These are phyloP conservation scores for Mallotus japonicus DNA, from an alignment of 441 rosid genomes.

Conservation along the genomic window DNA sequence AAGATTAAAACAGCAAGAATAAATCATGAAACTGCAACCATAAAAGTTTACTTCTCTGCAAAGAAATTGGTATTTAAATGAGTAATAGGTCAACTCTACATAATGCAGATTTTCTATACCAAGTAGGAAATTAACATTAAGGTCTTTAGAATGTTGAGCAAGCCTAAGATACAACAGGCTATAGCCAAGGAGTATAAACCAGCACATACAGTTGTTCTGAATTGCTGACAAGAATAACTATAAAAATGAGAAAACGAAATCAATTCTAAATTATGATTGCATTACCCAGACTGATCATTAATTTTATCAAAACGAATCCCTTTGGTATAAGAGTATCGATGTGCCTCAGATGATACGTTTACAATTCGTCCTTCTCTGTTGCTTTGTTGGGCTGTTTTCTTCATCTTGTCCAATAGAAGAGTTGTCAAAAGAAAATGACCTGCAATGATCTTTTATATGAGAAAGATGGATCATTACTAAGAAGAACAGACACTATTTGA, in stretches of 20 bases:
- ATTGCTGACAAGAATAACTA: background rate
- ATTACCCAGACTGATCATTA: constrained; percentile 50
- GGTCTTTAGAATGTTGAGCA: background rate
- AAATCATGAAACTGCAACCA: background rate
- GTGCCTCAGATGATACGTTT: constrained; percentile 57
- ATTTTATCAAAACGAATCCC: constrained; percentile 60
- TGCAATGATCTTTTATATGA: constrained; percentile 23
- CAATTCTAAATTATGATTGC: no score
- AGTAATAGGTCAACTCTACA: background rate
- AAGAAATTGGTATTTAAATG: background rate
- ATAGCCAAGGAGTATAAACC: no score
- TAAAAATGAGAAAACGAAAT: background rate
- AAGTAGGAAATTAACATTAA: background rate
- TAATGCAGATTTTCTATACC: background rate
- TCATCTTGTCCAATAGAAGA: constrained; percentile 60
- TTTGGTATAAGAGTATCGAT: constrained; percentile 39
- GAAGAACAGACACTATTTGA: background rate
- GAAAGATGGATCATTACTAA: background rate
- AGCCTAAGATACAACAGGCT: background rate
- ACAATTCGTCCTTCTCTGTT: constrained; percentile 59
- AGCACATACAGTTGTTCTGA: no score
- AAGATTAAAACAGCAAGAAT: background rate
- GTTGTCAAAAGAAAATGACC: constrained; percentile 72
- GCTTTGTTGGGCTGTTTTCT: constrained; percentile 48
- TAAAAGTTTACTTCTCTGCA: background rate